Percentiles rank a stretch among this genome's conserved stretches.
Conservation (phyloP, 75 land plant species). For the Chamaecyparis obtusa region DNA sequence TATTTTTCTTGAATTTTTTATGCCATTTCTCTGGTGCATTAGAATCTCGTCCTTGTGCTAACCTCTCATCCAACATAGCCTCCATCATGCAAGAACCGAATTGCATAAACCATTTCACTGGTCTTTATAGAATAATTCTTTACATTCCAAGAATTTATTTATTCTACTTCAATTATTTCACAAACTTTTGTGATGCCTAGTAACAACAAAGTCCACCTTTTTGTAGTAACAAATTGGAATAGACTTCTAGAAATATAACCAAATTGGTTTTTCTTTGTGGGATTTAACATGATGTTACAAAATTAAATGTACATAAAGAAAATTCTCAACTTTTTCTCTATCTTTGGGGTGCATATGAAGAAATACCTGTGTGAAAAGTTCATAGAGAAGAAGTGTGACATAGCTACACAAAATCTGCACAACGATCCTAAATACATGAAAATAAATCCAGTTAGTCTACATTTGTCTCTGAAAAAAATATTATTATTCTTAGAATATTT, state of each 20-base stretch:
- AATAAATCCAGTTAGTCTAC: not conserved
- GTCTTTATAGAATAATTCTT: not conserved
- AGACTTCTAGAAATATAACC: not conserved
- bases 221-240: not conserved
- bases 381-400: constrained; percentile 68
- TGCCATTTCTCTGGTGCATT: constrained; percentile 30
- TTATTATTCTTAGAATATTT: not conserved
- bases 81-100: constrained; percentile 15
- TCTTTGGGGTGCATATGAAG: too few species aligned
- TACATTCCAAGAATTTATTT: not conserved
- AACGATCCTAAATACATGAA: not conserved
- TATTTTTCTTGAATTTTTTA: not conserved
- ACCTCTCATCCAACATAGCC: constrained; percentile 24
- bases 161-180: not conserved
- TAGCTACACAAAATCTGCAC: constrained; percentile 59
- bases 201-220: not conserved
- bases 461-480: not conserved
- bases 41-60: not conserved
- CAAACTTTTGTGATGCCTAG: not conserved
- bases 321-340: too few species aligned
- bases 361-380: constrained; percentile 61
- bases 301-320: not conserved
- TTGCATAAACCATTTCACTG: not conserved
- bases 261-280: not conserved
- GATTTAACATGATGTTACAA: not conserved